Conservation (phyloP, 441 rosid genomes). For the Mallotus repandus region DNA sequence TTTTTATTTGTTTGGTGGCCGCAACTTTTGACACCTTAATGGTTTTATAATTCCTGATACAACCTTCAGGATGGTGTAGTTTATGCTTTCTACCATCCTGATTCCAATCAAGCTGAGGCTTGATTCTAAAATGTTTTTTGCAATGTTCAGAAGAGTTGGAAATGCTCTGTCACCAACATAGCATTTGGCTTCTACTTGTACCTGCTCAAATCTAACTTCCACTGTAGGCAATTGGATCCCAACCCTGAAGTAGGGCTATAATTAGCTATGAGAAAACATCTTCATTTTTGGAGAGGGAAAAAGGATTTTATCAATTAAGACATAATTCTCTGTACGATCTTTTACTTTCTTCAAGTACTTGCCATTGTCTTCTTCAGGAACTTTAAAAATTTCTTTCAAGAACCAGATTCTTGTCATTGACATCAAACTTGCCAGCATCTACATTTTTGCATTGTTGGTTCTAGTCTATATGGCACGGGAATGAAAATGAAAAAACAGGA, state of each 20-base stretch:
- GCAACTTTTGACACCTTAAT: too few relatives aligned
- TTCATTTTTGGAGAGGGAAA: too few relatives aligned
- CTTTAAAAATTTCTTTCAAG: conserved; percentile 11
- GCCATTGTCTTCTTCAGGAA: conserved; percentile 17
- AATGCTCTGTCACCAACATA: conserved; percentile 68
- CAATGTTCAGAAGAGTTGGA: conserved; percentile 59
- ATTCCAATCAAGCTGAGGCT: conserved; percentile 49
- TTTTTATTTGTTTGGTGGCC: too few relatives aligned
- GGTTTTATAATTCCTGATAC: conserved; percentile 74
- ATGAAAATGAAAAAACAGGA: too few relatives aligned
- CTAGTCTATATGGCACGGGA: too few relatives aligned
- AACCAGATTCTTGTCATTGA: conserved; percentile 3
- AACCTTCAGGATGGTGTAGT: conserved; percentile 55
- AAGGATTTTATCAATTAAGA: not conserved
- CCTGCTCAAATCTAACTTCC: conserved; percentile 67
- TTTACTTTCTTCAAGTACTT: conserved; percentile 10
- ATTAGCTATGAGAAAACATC: not conserved
- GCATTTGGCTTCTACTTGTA: conserved; percentile 57
- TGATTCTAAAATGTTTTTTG: conserved; percentile 62
- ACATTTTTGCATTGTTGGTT: not conserved
- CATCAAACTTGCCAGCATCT: conserved; percentile 7
- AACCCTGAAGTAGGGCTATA: conserved; percentile 33
- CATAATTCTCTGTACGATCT: conserved; percentile 5
- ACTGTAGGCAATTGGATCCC: conserved; percentile 61
- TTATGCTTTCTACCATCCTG: conserved; percentile 42